These are phyloP conservation scores for Colletotrichum costaricense DNA, from an alignment of 2,329 filamentous ascomycete genomes.

Conservation along the genomic window DNA sequence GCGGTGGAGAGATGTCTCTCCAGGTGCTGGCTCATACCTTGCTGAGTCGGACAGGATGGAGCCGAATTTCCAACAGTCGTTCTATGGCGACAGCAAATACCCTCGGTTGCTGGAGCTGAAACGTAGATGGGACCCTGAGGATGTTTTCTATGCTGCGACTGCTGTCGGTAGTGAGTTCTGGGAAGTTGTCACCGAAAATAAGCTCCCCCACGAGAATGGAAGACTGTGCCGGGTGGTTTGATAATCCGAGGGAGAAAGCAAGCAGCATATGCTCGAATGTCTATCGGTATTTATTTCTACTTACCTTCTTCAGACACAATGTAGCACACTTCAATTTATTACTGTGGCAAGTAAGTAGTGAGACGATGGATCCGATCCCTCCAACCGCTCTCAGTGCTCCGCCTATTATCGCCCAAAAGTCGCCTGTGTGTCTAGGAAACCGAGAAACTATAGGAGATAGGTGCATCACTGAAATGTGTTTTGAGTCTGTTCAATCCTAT, in stretches of 20 bases:
- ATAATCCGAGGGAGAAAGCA: not conserved
- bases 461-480: not conserved
- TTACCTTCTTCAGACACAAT: too few species aligned
- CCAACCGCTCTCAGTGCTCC: too few species aligned
- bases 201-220: conserved; percentile 26
- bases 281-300: too few species aligned
- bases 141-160: conserved; percentile 43
- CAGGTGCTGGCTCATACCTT: conserved; percentile 41
- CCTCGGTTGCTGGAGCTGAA: conserved; percentile 42
- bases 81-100: conserved; percentile 45
- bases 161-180: conserved; percentile 43
- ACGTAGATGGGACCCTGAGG: conserved; percentile 43
- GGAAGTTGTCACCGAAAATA: conserved; percentile 27
- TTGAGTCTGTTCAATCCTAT: not conserved
- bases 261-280: not conserved
- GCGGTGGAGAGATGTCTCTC: conserved; percentile 43
- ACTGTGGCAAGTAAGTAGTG: too few species aligned
- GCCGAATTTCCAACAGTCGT: conserved; percentile 43
- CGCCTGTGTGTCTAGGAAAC: too few species aligned
- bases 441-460: not conserved
- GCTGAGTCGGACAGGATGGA: conserved; percentile 46
- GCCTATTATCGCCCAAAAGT: too few species aligned
- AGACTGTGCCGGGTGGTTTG: not conserved
- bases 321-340: too few species aligned
- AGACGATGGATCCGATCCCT: too few species aligned